Percentiles rank a stretch among this genome's conserved stretches.
Conservation (phyloP, 164 flowering plant genomes). For the Houttuynia cordata region DNA sequence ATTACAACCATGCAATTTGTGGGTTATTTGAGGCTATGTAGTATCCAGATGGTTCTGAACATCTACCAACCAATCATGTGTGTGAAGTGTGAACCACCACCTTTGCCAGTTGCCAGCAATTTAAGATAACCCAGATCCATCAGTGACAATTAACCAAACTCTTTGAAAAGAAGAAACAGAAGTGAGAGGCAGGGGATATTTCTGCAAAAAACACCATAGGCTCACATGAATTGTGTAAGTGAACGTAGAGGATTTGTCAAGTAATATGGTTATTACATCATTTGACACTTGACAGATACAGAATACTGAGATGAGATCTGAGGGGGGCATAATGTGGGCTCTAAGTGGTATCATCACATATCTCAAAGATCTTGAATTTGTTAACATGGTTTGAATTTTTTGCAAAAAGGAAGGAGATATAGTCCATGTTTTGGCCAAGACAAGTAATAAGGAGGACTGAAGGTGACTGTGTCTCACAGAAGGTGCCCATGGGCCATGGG, state of each 20-base stretch:
- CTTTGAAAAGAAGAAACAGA: neutral
- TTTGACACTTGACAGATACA: neutral
- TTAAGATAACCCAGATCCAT: neutral
- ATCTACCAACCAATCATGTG: neutral
- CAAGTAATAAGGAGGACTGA: neutral
- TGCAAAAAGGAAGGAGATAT: too few species aligned
- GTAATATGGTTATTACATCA: neutral
- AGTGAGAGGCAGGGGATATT: neutral
- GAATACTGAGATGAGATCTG: neutral
- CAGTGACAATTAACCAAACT: neutral
- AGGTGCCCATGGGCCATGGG: neutral
- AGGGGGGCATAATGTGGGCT: neutral
- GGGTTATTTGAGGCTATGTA: neutral
- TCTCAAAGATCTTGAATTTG: too few species aligned
- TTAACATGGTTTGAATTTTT: too few species aligned
- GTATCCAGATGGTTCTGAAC: neutral
- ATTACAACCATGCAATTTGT: neutral
- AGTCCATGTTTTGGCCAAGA: neutral
- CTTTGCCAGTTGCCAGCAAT: neutral
- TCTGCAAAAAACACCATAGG: neutral
- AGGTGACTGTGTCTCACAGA: neutral
- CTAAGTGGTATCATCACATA: too few species aligned
- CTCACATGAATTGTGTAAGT: neutral
- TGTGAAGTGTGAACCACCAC: neutral
- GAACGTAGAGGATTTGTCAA: neutral